Evolutionary conservation across 2,329 filamentous ascomycete species (phyloP), one percentile per base, ranked within the genome.

Genomic region (Arthrinium puccinioides): DNA sequence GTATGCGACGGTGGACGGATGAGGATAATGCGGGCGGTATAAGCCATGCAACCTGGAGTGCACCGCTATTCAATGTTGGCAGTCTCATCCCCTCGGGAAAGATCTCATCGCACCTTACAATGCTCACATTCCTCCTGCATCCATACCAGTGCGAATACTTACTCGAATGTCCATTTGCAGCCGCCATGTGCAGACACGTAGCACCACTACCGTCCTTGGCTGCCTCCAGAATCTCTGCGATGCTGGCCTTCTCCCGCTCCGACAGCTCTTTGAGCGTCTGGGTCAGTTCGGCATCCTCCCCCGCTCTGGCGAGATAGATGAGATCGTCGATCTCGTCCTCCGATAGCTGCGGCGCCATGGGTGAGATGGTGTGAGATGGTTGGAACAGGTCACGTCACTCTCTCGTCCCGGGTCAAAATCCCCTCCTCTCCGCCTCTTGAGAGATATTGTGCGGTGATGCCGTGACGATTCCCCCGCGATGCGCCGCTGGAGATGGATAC

Each of bases 301-400:
- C 87, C 0, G 76, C 73, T 25, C 90, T 85, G 3, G 88, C 76
- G 49, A 87, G 79, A 66, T 95, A 96, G 48, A 97, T 76, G 47
- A 97, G 74, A 62, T 97, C 90, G 59, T 96, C 89, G 52, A 94
- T 82, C 60, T 88, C 78, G 37, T 95, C 89, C 56, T 84, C 80
- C 34, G 76, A 75, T 33, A 90, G 66, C 42, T 67, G 66, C 16
- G 69, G 69, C 20, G 69, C 64, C 62, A 74, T 73, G 31, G 9
- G 9, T 9, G 11, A n/a, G n/a, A n/a, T n/a, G n/a, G n/a, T n/a
- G n/a, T n/a, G n/a, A n/a, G n/a, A n/a, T n/a, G n/a, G n/a, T n/a
- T n/a, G n/a, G n/a, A n/a, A n/a, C n/a, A n/a, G n/a, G n/a, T n/a
- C n/a, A n/a, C n/a, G n/a, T n/a, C n/a, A n/a, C n/a, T n/a, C n/a